Evolutionary conservation across 2,329 filamentous ascomycete genomes (phyloP), one percentile per base, ranked within the genome.

Genomic region (Fusarium oxysporum): DNA sequence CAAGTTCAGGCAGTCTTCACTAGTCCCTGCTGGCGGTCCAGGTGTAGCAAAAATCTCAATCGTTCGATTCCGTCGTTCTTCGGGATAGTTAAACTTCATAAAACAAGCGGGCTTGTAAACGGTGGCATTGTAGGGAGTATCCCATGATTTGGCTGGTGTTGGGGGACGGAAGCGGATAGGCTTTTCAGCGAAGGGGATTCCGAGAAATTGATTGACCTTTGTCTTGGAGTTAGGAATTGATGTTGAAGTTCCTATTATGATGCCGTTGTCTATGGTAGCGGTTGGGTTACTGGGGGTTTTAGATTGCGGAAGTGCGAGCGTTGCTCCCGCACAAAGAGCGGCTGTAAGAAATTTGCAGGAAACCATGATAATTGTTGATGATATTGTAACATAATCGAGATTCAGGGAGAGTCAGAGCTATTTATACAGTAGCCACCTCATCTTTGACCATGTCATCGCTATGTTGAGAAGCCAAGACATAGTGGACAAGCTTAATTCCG

Each of bases 1-100:
- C n/a, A 82, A 60, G 32, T 77, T 80, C 28, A 82, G 54, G 30
- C 81, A 82, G 32, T 82, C 80, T 47, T 82, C 81, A 33, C 71
- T 73, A 11, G 73, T 82, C 14, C 74, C 74, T 1, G 68, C 75
- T 3, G 77, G 71, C 0, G 77, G 73, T 0, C 72, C 64, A 28
- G 79, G 79, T 0, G 75, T 73, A 41, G 76, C 75, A 47, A 75
- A 78, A 21, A 47, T 70, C 33, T 62, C n/a, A n/a, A 75, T 78
- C 2, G 56, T 55, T 19, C 44, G 30, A 9, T 74, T 66, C 3
- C 73, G 65, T 8, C 47, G 55, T 8, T 61, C 72, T 14, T 70
- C 69, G 2, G 76, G 69, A 30, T 71, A 70, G 50, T 70, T 69
- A 55, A 78, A 79, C 30, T 77, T 77, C 48, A 78, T 77, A 2